A percentile compares a stretch with the other conserved stretches of the same genome.
These are phyloP conservation scores for Pouteria glomerata DNA, from an alignment of 148 eudicot genomes.

Conservation along the genomic window DNA sequence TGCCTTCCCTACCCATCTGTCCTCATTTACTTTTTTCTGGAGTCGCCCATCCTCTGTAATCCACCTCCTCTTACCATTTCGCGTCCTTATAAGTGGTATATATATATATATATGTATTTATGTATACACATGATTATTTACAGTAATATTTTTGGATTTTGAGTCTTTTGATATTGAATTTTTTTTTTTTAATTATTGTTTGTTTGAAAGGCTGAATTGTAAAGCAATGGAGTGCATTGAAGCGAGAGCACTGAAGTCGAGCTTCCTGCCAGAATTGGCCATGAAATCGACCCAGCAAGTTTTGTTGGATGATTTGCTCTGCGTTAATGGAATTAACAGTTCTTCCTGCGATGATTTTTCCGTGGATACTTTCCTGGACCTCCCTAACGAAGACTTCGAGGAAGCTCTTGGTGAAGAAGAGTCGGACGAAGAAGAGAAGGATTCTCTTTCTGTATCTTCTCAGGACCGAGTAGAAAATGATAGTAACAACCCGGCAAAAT, in stretches of 20 bases:
- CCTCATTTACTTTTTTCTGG: slow-evolving; percentile 8
- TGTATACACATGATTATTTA: not conserved
- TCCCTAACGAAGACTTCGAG: slow-evolving; percentile 44
- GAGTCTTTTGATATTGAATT: too few relatives aligned
- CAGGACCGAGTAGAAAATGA: slow-evolving; percentile 35
- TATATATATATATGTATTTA: not conserved
- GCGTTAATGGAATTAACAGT: slow-evolving; percentile 23
- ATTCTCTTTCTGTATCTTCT: slow-evolving; percentile 35
- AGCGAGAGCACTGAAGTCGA: slow-evolving; percentile 72
- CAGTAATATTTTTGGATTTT: too few relatives aligned
- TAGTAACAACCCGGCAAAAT: slow-evolving; percentile 20
- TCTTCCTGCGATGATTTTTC: slow-evolving; percentile 54
- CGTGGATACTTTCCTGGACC: slow-evolving; percentile 70
- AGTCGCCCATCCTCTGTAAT: not conserved
- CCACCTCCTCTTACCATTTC: not conserved
- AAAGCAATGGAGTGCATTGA: slow-evolving; percentile 63
- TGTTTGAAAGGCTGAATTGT: not conserved
- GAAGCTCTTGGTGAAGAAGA: slow-evolving; percentile 11
- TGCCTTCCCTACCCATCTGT: slow-evolving; percentile 27
- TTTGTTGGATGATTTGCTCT: slow-evolving; percentile 35
- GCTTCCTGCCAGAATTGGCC: slow-evolving; percentile 46
- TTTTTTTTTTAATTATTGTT: too few relatives aligned
- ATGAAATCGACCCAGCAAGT: slow-evolving; percentile 30
- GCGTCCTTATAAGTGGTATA: slow-evolving; percentile 13
- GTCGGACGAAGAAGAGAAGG: slow-evolving; percentile 38